Evolutionary conservation across 768 basidiomycete species (phyloP).

Genomic region (Lentinula detonsa): DNA sequence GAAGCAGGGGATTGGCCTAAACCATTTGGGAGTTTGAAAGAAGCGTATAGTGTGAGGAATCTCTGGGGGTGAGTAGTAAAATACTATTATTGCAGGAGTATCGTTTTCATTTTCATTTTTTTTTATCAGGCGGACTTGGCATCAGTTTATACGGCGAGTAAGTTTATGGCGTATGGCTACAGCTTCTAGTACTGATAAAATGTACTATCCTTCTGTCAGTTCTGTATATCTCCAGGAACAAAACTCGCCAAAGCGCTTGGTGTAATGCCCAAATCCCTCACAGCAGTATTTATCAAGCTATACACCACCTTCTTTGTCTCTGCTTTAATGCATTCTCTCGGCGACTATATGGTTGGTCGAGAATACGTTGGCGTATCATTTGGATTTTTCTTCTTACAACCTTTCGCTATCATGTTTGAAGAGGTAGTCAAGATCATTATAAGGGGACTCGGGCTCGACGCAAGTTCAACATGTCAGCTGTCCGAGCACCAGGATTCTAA

Average conservation of each 20-base stretch:
- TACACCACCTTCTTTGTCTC: conserved; percentile 22
- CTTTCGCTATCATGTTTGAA: conserved; percentile 22
- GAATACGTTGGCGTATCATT: conserved; percentile 15
- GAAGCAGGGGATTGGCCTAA: conserved; percentile 21
- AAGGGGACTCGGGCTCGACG: neutral
- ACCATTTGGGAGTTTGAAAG: conserved; percentile 18
- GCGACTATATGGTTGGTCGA: conserved; percentile 19
- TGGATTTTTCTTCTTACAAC: conserved; percentile 23
- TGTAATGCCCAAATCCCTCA: conserved; percentile 12
- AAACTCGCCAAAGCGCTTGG: conserved; percentile 7
- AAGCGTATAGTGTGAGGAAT: conserved; percentile 23
- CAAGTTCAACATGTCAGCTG: neutral
- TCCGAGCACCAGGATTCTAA: neutral
- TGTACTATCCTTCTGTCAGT: conserved; percentile 7
- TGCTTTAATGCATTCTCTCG: conserved; percentile 20
- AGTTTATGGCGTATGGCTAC: neutral
- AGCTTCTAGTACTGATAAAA: neutral
- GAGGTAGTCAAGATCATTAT: conserved; percentile 17
- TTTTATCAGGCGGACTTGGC: conserved; percentile 18
- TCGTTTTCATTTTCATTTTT: neutral
- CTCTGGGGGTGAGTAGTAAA: conserved; percentile 22
- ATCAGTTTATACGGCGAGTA: conserved; percentile 20
- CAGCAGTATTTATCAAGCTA: conserved; percentile 18
- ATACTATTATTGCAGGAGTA: neutral
- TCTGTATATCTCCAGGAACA: conserved; percentile 16